Base-by-base conservation (phyloP, 2,329 filamentous ascomycete genomes). In the Fusarium foetens region DNA sequence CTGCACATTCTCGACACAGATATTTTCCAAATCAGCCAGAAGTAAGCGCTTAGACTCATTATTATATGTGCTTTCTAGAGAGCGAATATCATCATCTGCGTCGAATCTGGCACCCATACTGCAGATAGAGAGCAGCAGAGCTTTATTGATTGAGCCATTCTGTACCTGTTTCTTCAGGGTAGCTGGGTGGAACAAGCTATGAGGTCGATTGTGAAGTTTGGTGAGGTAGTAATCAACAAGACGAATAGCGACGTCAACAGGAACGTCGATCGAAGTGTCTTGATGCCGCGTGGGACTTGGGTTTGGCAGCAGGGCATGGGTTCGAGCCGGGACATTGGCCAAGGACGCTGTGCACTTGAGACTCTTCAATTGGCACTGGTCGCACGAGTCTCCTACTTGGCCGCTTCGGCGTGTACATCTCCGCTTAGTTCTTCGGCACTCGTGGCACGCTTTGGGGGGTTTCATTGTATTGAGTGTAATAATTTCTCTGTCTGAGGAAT, bases 1-100 rank as follows among this genome's bases (percentile, higher is more conserved):
- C 36, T 71, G 69, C 6, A 71, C 57, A 38, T 71, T 71, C 36
- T 70, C 69, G 5, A 71, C 29, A 27, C 66, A 66, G 13, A 70
- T 58, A 19, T 70, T 70, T 35, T 71, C 66, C 1, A 71, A 23
- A 29, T 70, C 66, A 19, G 48, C 19, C 16, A 52, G 58, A 13
- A 70, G 48, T 1, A 64, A 49, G 2, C 45, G 52, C 27, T 71
- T 71, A 3, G 69, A 62, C 12, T 66, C 58, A 6, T 33, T 12
- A 3, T 60, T 45, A 19, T 7, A 45, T 12, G 42, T 64, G 13
- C 23, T 49, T 17, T 35, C 66, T 4, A 63, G 35, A 4, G 23
- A 46, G 6, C 51, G 63, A 8, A 51, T 19, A 3, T 59, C 31
- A 7, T 39, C 19, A 13, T 65, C 36, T 2, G 23, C 4, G 5